Base-by-base conservation (phyloP, 148 eudicot genomes). In the Persicaria maculosa region DNA sequence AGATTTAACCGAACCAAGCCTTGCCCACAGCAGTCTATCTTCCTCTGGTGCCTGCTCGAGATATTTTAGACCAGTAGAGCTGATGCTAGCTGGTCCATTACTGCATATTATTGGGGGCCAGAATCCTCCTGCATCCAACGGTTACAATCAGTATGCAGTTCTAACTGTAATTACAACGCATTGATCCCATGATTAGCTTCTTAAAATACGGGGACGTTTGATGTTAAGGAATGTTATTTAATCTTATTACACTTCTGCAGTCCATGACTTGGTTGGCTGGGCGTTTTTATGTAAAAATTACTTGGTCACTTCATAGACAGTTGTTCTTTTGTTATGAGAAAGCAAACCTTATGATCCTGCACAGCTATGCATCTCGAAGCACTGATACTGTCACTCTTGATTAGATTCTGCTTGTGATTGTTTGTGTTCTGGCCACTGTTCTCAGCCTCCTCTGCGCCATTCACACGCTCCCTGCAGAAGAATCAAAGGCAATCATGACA, bases 311-410 rank as follows among this genome's bases (percentile, higher is more conserved):
- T 54, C 59, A 14, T 54, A 55, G 61, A 55, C 22, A 55, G 17
- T 55, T 4, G 22, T 55, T 55, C 61, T 55, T 6, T 17, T 55
- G 17, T n/a, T 12, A n/a, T 48, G 59, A 43, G 48, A 53, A 74
- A 7, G 54, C 75, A 46, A 79, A 85, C 91, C 86, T 84, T 72
- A 72, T 62, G 80, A 59, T 68, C 54, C 68, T 55, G 73, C 22
- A 75, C 73, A n/a, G 16, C 12, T 45, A 45, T 75, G 76, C 94
- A 93, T 80, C 80, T 86, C 74, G 97, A 90, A 73, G 90, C 89
- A 76, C 89, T 86, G 68, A 89, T 91, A 77, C 91, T 90, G 61
- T 89, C 88, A 85, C 91, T 89, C 78, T 88, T 93, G 71, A 85
- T 52, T 73, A 91, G 74, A 78, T 83, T 80, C 17, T 65, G 47